A percentile compares a stretch with the other conserved stretches of the same genome.
phyloP scores from a whole-genome alignment of 164 flowering plant species.

The Macadamia integrifolia region DNA sequence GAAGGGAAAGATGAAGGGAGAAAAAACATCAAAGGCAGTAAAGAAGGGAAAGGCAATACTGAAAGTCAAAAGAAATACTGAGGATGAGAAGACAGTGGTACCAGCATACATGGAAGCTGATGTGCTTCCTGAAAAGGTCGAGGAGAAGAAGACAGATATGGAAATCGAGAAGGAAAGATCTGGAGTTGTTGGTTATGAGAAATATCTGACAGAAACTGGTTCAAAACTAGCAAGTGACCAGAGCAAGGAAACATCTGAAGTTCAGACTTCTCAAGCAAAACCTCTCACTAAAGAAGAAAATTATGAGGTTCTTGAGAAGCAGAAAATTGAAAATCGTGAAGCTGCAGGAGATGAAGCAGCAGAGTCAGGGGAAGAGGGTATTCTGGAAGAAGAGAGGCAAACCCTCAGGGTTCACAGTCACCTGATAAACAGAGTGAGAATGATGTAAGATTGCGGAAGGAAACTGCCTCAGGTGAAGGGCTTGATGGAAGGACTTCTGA shows the following conservation, averaged over 20 bases:
- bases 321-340: background rate
- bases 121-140: background rate
- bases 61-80: too few species aligned
- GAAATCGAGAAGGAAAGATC: background rate
- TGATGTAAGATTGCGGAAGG: background rate
- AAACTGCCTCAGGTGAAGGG: too few species aligned
- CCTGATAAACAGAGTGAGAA: background rate
- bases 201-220: background rate
- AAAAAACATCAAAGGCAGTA: too few species aligned
- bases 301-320: background rate
- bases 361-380: background rate
- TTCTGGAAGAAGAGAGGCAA: background rate
- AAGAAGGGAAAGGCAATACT: too few species aligned
- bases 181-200: background rate
- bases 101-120: too few species aligned
- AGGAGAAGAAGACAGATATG: background rate
- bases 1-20: background rate
- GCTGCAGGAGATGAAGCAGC: background rate
- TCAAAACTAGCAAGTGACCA: background rate
- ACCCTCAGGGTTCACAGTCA: background rate
- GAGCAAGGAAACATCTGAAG: background rate
- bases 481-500: too few species aligned
- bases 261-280: background rate
- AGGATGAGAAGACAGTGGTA: too few species aligned
- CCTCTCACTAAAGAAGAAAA: background rate